Percentiles rank a stretch among this genome's conserved stretches.
These are phyloP conservation scores for Plasmodiophora brassicae DNA, from an alignment of 208 protist species.

Conservation along the genomic window DNA sequence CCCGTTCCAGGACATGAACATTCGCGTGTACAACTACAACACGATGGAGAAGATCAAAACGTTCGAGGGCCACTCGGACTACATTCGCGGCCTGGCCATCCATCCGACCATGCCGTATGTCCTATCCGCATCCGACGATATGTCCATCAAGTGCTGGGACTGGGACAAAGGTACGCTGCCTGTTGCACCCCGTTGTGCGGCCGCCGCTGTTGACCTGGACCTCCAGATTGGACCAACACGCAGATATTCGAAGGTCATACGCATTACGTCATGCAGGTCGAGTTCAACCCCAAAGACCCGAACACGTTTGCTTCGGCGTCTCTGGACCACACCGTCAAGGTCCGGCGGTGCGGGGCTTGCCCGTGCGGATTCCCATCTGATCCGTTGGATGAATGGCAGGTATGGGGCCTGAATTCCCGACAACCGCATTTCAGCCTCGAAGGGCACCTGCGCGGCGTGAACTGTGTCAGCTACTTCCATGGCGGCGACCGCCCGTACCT, in stretches of 20 bases:
- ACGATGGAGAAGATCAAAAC: conserved; percentile 92
- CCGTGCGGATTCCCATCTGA: neutral
- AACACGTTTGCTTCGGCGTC: conserved; percentile 94
- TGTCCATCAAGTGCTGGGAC: conserved; percentile 94
- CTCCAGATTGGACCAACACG: conserved; percentile 69
- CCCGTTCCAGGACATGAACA: conserved; percentile 60
- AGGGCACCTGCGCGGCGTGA: conserved; percentile 96
- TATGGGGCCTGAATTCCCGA: conserved; percentile 51
- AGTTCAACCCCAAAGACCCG: conserved; percentile 95
- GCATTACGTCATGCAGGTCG: conserved; percentile 95
- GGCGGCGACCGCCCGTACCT: conserved; percentile 94
- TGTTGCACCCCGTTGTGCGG: neutral
- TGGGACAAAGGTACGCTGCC: conserved; percentile 92
- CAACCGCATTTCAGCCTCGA: conserved; percentile 91
- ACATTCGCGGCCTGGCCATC: conserved; percentile 81
- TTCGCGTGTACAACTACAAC: conserved; percentile 97
- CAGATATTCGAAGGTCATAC: conserved; percentile 91
- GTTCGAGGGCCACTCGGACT: conserved; percentile 85
- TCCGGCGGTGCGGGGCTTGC: no score
- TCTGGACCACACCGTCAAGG: conserved; percentile 89
- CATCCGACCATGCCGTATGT: conserved; percentile 91
- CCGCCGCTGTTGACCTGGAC: neutral
- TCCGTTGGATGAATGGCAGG: no score
- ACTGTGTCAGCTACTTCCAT: conserved; percentile 93
- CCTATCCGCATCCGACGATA: conserved; percentile 92